Evolutionary conservation across 306 rosid species (phyloP), one percentile per base, ranked within the genome.

Genomic region (Medicago ruthenica): DNA sequence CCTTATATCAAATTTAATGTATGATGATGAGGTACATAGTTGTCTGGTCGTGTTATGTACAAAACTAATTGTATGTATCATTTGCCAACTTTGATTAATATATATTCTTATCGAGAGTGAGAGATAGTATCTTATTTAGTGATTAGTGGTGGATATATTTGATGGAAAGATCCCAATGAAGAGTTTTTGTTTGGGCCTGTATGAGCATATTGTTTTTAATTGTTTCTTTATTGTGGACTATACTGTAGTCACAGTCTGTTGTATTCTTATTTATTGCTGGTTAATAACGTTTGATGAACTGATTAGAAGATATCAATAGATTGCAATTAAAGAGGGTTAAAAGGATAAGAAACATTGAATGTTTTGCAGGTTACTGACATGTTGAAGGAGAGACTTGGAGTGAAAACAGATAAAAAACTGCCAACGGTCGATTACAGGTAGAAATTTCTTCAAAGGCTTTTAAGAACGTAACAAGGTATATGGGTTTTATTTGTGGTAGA

Each of bases 391-490:
- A 92, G 89, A 81, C 91, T 92, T 50, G 91, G 91, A 67, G 77
- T 95, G 76, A 71, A 86, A 68, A 82, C 78, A 48, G 91, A 89
- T 69, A 88, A 89, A 77, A 74, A 69, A 16, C 85, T 89, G 51
- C 87, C 90, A 74, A 69, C 65, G 88, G 93, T 92, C 65, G 96
- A 90, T 80, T 95, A 89, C 92, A 90, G 96, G 98, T 95, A 74
- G 69, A 45, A 68, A 78, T 82, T 76, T 80, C 58, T 74, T 78
- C 41, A 12, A 61, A 67, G 4, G 76, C 48, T 45, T 80, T 62
- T 66, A 76, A 77, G 40, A 58, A 24, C 12, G 66, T 53, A 31
- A 57, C 7, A 37, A 67, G 68, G 80, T 69, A 24, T 62, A 57
- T 74, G 41, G 51, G 27, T 22, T 54, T 61, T 17, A 54, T 70